phyloP scores from a whole-genome alignment of 1,139 yeast species.

The Blastobotrys proliferans region DNA sequence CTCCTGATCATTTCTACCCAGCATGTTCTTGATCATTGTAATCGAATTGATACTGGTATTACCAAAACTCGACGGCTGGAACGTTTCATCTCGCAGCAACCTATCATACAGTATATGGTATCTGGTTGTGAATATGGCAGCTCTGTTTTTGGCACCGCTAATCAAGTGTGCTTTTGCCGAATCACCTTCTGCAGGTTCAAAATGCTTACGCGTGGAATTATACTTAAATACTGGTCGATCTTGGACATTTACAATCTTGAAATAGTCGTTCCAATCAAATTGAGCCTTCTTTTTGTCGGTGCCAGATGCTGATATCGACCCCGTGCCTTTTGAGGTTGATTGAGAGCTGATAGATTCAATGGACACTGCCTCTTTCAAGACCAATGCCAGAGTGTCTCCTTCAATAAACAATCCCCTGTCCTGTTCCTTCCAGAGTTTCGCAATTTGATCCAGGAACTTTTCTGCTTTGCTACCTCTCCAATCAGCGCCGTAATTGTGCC shows the following conservation, averaged over 20 bases:
- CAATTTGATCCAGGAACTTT: constrained; percentile 71
- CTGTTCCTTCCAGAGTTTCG: constrained; percentile 80
- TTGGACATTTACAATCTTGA: constrained; percentile 59
- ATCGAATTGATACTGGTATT: constrained; percentile 41
- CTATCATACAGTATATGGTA: constrained; percentile 65
- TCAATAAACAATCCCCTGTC: constrained; percentile 84
- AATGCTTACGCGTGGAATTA: constrained; percentile 63
- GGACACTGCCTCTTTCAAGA: constrained; percentile 48
- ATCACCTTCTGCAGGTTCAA: constrained; percentile 39
- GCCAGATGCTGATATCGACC: too few relatives aligned
- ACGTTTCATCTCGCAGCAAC: constrained; percentile 68
- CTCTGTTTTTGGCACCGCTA: constrained; percentile 33
- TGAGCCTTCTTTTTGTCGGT: background rate
- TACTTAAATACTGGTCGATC: constrained; percentile 65
- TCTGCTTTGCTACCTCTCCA: constrained; percentile 76
- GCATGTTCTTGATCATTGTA: constrained; percentile 72
- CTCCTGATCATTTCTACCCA: constrained; percentile 76
- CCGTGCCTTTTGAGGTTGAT: background rate
- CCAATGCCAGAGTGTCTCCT: constrained; percentile 60
- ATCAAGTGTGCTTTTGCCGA: constrained; percentile 27
- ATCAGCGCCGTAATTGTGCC: constrained; percentile 73
- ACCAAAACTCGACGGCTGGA: constrained; percentile 44
- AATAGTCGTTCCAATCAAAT: constrained; percentile 62
- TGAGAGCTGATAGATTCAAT: background rate
- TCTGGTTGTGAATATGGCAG: constrained; percentile 42